Percentiles rank a stretch among this genome's conserved stretches.
phyloP scores from a whole-genome alignment of 1,284 basidiomycete species.

The Cryptococcus jaspeensis region DNA sequence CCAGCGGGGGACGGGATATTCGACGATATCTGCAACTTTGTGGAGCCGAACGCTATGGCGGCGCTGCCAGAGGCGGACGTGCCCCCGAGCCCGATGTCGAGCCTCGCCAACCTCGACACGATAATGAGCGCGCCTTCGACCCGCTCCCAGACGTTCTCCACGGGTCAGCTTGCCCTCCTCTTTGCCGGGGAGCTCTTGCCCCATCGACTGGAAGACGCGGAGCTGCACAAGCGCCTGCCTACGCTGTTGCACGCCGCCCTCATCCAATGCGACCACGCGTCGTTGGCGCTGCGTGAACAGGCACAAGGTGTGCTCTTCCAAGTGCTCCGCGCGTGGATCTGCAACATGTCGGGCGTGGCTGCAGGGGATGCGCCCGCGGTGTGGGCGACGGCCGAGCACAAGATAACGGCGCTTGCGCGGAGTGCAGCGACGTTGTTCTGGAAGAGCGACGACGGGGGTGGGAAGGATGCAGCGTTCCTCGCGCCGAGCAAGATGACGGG shows the following conservation, averaged over 20 bases:
- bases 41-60: constrained; percentile 78
- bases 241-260: constrained; percentile 77
- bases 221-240: constrained; percentile 65
- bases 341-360: constrained; percentile 45
- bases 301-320: constrained; percentile 76
- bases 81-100: constrained; percentile 63
- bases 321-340: constrained; percentile 70
- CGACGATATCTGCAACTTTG: constrained; percentile 77
- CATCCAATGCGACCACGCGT: constrained; percentile 77
- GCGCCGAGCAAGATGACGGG: constrained; percentile 66
- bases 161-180: constrained; percentile 83
- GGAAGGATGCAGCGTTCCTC: constrained; percentile 37
- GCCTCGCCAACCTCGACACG: constrained; percentile 45
- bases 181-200: constrained; percentile 81
- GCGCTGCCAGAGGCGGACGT: constrained; percentile 67
- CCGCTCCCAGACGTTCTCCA: constrained; percentile 56
- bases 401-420: constrained; percentile 56
- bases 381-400: constrained; percentile 54
- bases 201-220: constrained; percentile 68
- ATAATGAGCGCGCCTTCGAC: constrained; percentile 36
- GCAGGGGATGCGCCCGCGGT: constrained; percentile 23
- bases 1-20: constrained; percentile 71
- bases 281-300: constrained; percentile 66
- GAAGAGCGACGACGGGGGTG: constrained; percentile 65
- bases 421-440: constrained; percentile 60